Evolutionary conservation across 2,329 filamentous ascomycete genomes (phyloP).

Genomic region (Pleurostoma richardsiae): DNA sequence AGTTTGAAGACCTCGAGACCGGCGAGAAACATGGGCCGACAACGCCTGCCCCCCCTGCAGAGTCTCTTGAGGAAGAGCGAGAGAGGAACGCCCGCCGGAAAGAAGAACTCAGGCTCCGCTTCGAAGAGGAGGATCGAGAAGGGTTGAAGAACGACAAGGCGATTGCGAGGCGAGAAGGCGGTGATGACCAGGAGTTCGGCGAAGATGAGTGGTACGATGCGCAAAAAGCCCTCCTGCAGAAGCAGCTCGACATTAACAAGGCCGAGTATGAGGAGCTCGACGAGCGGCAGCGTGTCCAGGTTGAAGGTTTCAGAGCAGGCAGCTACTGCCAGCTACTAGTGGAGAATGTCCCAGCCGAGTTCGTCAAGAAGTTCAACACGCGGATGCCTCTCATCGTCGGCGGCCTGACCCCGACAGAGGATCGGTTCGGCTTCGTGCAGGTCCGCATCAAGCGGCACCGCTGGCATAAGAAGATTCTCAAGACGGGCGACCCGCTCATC

Average conservation of each 20-base stretch:
- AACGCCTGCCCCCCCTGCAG: constrained; percentile 22
- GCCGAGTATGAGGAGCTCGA: constrained; percentile 87
- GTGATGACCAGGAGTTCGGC: constrained; percentile 73
- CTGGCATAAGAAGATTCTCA: constrained; percentile 99
- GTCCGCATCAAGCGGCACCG: constrained; percentile 94
- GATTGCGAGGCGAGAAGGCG: constrained; percentile 65
- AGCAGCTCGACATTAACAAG: constrained; percentile 95
- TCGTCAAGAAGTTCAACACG: constrained; percentile 76
- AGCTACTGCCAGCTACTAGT: constrained; percentile 91
- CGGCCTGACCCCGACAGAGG: constrained; percentile 88
- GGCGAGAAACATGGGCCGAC: constrained; percentile 52
- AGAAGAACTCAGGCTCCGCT: constrained; percentile 88
- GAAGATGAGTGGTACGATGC: constrained; percentile 99
- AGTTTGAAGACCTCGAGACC: constrained; percentile 69
- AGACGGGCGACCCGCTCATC: constrained; percentile 95
- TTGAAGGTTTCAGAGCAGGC: constrained; percentile 87
- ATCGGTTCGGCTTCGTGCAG: constrained; percentile 92
- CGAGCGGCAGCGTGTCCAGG: constrained; percentile 71
- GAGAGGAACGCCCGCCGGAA: constrained; percentile 87
- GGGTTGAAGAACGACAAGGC: constrained; percentile 90
- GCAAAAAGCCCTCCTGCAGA: constrained; percentile 91
- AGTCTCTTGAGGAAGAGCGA: constrained; percentile 78
- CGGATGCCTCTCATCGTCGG: constrained; percentile 82
- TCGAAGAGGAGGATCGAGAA: constrained; percentile 97
- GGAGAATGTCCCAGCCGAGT: constrained; percentile 85